Evolutionary conservation across 257 asterid genomes (phyloP).

Genomic region (Nyctanthes arbortristis): DNA sequence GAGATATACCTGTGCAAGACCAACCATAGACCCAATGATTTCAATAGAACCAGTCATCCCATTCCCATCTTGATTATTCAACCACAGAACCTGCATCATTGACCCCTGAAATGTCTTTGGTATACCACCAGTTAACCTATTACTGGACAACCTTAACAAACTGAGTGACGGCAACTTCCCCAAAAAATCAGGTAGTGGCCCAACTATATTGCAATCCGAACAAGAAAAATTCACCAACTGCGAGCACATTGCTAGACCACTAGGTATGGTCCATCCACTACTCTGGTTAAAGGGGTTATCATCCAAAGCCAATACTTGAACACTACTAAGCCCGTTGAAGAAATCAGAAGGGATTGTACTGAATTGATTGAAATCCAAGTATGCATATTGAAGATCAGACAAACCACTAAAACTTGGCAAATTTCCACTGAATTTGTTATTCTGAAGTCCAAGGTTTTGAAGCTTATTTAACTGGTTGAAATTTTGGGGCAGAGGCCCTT

Average conservation of each 20-base stretch:
- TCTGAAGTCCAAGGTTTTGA: conserved; percentile 70
- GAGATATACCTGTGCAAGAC: conserved; percentile 56
- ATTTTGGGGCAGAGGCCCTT: conserved; percentile 70
- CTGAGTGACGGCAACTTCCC: conserved; percentile 63
- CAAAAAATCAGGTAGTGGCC: conserved; percentile 65
- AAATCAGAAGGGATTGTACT: conserved; percentile 68
- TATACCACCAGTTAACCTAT: conserved; percentile 50
- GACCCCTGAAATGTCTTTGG: conserved; percentile 57
- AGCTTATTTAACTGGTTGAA: conserved; percentile 59
- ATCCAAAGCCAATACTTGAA: conserved; percentile 70
- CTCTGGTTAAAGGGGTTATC: conserved; percentile 62
- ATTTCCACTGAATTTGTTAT: conserved; percentile 54
- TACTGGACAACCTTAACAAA: conserved; percentile 50
- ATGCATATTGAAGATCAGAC: conserved; percentile 60
- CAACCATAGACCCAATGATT: conserved; percentile 54
- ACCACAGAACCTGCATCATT: conserved; percentile 66
- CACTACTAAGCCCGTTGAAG: conserved; percentile 57
- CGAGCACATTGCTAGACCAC: conserved; percentile 49
- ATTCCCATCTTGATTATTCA: conserved; percentile 67
- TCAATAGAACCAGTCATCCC: conserved; percentile 63
- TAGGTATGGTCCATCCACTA: conserved; percentile 69
- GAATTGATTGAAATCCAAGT: conserved; percentile 59
- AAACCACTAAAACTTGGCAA: conserved; percentile 74
- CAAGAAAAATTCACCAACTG: conserved; percentile 78
- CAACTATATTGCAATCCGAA: conserved; percentile 60